Evolutionary conservation across 768 basidiomycete genomes (phyloP).

Genomic region (Leccinum barrowsii): DNA sequence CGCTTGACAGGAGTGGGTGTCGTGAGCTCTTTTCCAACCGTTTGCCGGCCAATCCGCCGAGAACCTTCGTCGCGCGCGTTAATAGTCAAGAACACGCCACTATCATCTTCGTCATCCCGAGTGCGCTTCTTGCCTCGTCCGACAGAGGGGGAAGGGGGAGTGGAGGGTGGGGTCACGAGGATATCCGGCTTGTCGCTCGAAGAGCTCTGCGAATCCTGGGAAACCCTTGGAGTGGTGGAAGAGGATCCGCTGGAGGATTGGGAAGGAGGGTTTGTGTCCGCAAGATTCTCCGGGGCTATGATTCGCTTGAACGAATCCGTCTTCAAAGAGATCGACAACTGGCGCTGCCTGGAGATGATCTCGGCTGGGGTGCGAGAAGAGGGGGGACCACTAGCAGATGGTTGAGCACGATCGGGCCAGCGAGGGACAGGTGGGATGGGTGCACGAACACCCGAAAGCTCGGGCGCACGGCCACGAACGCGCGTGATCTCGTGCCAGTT

Average conservation of each 20-base stretch:
- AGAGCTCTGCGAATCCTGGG: background rate
- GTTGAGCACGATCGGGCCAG: conserved; percentile 12
- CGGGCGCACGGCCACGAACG: conserved; percentile 16
- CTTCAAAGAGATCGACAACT: background rate
- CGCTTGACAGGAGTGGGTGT: conserved; percentile 3
- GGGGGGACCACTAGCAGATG: background rate
- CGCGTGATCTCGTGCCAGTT: conserved; percentile 4
- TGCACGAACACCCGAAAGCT: background rate
- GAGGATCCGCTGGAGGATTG: background rate
- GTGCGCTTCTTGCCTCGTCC: conserved; percentile 17
- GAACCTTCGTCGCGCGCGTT: background rate
- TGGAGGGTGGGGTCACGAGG: background rate
- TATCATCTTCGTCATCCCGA: conserved; percentile 8
- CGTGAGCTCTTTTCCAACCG: background rate
- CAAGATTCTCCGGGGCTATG: background rate
- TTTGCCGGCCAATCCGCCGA: background rate
- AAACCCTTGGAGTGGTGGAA: background rate
- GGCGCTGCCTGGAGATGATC: conserved; percentile 10
- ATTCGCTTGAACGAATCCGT: conserved; percentile 15
- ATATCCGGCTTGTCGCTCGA: background rate
- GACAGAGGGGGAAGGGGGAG: conserved; percentile 10
- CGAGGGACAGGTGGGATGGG: background rate
- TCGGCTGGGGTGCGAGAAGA: conserved; percentile 1
- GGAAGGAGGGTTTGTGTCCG: background rate
- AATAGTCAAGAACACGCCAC: background rate